These are phyloP conservation scores for Yamadazyma sp. DNA, from an alignment of 805 yeast genomes.

Conservation along the genomic window DNA sequence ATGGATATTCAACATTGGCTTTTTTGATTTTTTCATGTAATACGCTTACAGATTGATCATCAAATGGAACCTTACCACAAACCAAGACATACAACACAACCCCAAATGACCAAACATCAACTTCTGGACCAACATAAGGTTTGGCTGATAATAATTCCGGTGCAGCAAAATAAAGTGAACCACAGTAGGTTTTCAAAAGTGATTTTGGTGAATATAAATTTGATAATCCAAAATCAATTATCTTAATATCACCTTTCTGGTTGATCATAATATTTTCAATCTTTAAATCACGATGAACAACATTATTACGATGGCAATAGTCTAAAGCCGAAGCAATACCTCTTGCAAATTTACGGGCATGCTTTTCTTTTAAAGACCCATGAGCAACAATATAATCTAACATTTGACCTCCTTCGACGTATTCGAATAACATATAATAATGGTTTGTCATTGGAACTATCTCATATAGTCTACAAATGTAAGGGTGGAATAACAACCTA, in stretches of 20 bases:
- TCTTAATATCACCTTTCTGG: conserved; percentile 88
- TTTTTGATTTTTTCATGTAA: conserved; percentile 91
- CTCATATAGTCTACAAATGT: conserved; percentile 86
- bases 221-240: conserved; percentile 94
- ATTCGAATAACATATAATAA: conserved; percentile 94
- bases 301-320: conserved; percentile 89
- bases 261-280: conserved; percentile 95
- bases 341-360: conserved; percentile 91
- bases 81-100: conserved; percentile 92
- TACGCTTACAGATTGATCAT: conserved; percentile 88
- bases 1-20: conserved; percentile 91
- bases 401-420: conserved; percentile 96
- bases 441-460: conserved; percentile 96
- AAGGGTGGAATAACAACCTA: conserved; percentile 84
- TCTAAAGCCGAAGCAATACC: conserved; percentile 92
- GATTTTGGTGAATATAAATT: conserved; percentile 73
- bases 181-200: conserved; percentile 90
- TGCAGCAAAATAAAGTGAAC: conserved; percentile 96
- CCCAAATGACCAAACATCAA: conserved; percentile 98
- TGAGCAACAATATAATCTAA: conserved; percentile 95
- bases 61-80: conserved; percentile 98
- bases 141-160: conserved; percentile 92
- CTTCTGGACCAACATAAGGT: conserved; percentile 95
- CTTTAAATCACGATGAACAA: conserved; percentile 94
- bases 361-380: conserved; percentile 89